Evolutionary conservation across 305 asterid species (phyloP), one percentile per base, ranked within the genome.

Genomic region (Fraxinus sp.): DNA sequence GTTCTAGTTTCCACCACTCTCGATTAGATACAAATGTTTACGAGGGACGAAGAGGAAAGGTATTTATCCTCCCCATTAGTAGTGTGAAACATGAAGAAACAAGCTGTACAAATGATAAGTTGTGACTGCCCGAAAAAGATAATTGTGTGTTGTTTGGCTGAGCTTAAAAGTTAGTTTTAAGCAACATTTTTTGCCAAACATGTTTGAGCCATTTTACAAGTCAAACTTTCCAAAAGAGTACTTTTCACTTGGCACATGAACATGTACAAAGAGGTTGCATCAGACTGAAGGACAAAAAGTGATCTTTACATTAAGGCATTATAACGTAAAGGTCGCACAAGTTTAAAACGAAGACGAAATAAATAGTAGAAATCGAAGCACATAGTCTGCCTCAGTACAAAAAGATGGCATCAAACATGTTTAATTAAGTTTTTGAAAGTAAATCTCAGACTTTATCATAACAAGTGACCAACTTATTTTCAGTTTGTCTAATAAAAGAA

Each of bases 11-110:
- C 76, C 99, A 95, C 89, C 99, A 96, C 87, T 95, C 93, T 52
- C 90, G 92, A 84, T 79, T 95, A 30, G 98, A 95, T 83, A 95
- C 98, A 76, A 95, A 97, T 87, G 97, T 92, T 68, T 95, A 90
- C 2, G 99, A 97, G 88, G 98, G 98, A 80, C 87, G 93, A 87
- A 84, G 18, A 77, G 98, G 97, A 83, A 91, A 91, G 98, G 99
- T 93, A 90, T 59, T 62, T 57, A 66, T 81, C 13, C 26, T 62
- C 81, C 37, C 62, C 26, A 52, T 18, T 76, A 66, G 9, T 74
- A 66, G 22, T 37, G 37, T 68, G 75, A 5, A 28, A 68, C 20
- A 26, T 28, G 32, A 79, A 18, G 74, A 57, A 78, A 78, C 55
- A 35, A 13, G 75, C 26, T 68, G 35, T 30, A 37, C 43, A 37